Conservation (phyloP, 2,329 filamentous ascomycete species). For the Microsporum ferrugineum region DNA sequence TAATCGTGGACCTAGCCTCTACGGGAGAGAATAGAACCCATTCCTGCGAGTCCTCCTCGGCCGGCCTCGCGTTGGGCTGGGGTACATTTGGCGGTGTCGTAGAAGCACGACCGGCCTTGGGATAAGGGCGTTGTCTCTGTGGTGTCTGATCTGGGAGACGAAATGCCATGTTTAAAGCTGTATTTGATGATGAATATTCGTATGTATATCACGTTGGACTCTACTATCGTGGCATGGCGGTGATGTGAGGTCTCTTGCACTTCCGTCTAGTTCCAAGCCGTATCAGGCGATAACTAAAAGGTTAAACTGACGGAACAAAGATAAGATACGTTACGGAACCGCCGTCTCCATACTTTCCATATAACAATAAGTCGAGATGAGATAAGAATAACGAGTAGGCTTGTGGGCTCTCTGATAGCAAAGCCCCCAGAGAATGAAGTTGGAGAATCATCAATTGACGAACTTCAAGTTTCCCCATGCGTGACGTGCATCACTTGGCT, state of each 20-base stretch:
- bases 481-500: neutral
- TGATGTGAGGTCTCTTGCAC: neutral
- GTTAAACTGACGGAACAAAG: neutral
- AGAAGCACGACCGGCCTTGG: conserved; percentile 9
- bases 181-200: neutral
- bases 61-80: conserved; percentile 25
- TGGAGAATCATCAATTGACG: neutral
- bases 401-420: neutral
- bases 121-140: conserved; percentile 7
- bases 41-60: conserved; percentile 66
- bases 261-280: neutral
- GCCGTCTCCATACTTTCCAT: neutral
- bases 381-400: neutral
- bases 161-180: conserved; percentile 10
- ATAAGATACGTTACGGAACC: neutral
- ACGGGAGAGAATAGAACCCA: conserved; percentile 90
- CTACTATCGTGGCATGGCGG: neutral
- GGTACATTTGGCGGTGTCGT: conserved; percentile 21
- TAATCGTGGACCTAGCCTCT: conserved; percentile 43
- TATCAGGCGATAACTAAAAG: neutral
- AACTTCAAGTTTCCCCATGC: neutral
- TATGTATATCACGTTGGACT: neutral
- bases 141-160: conserved; percentile 12
- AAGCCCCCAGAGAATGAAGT: neutral
- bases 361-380: neutral